A percentile compares a stretch with the other conserved stretches of the same genome.
phyloP scores from a whole-genome alignment of 2,329 filamentous ascomycete species.

The Lachnellula hyalina region DNA sequence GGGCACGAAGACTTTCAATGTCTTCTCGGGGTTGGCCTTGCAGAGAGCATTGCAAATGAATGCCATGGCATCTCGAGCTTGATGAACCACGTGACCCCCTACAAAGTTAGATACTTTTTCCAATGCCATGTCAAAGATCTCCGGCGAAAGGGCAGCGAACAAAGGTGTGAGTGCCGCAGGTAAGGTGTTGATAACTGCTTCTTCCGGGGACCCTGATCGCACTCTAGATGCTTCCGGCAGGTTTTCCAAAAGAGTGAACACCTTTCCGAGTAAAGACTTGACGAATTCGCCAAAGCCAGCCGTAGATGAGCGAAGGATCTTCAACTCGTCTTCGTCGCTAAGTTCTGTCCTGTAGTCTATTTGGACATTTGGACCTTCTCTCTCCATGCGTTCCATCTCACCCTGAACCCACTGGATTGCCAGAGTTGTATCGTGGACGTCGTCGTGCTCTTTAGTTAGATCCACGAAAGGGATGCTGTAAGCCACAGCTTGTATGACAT shows the following conservation, averaged over 20 bases:
- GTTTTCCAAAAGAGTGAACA: slow-evolving; percentile 94
- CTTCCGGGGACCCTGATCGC: slow-evolving; percentile 86
- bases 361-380: slow-evolving; percentile 75
- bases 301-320: slow-evolving; percentile 87
- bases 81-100: slow-evolving; percentile 89
- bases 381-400: slow-evolving; percentile 91
- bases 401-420: slow-evolving; percentile 91
- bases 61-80: slow-evolving; percentile 94
- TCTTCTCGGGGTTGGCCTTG: slow-evolving; percentile 92
- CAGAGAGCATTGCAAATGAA: slow-evolving; percentile 96
- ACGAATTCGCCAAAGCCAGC: slow-evolving; percentile 92
- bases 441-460: slow-evolving; percentile 62
- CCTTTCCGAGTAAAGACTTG: slow-evolving; percentile 81
- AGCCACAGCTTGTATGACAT: slow-evolving; percentile 91
- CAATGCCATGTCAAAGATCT: slow-evolving; percentile 86
- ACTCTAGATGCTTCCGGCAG: slow-evolving; percentile 85
- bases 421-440: slow-evolving; percentile 66
- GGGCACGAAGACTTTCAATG: slow-evolving; percentile 82
- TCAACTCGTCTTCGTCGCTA: slow-evolving; percentile 77
- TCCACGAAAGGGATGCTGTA: slow-evolving; percentile 94
- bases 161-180: slow-evolving; percentile 87
- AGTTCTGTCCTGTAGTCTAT: slow-evolving; percentile 81
- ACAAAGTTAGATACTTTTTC: slow-evolving; percentile 92
- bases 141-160: slow-evolving; percentile 83
- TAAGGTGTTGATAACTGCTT: slow-evolving; percentile 93